phyloP scores from a whole-genome alignment of 208 protist species.

The Acanthamoeba triangularis region DNA sequence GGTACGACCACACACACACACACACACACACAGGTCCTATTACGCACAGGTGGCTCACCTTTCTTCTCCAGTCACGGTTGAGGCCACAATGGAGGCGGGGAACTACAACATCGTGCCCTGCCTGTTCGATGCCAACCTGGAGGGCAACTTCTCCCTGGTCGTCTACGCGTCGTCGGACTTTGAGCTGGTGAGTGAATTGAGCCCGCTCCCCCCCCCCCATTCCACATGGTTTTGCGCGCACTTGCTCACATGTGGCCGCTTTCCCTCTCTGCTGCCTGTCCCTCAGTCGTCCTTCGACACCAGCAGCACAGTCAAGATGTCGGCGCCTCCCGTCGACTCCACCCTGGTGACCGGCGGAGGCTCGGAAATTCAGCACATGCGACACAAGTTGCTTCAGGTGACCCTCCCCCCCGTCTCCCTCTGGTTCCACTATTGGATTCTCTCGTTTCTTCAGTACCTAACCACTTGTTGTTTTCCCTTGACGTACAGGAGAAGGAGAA shows the following conservation, averaged over 20 bases:
- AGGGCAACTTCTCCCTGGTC: conserved; percentile 68
- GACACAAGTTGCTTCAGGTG: conserved; percentile 49
- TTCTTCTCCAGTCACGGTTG: background rate
- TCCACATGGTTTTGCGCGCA: background rate
- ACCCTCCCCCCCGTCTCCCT: background rate
- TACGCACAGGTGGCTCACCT: too few relatives aligned
- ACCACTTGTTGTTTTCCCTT: background rate
- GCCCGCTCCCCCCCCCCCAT: too few relatives aligned
- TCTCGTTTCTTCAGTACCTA: background rate
- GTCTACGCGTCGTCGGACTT: conserved; percentile 46
- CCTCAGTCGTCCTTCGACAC: conserved; percentile 37
- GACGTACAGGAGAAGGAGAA: conserved; percentile 9
- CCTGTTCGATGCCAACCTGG: conserved; percentile 59
- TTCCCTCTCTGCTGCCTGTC: background rate
- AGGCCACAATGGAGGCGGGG: conserved; percentile 50
- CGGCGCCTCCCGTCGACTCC: background rate
- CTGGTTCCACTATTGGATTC: background rate
- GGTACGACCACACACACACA: background rate
- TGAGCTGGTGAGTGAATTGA: background rate
- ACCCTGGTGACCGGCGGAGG: conserved; percentile 67
- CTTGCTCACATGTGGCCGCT: background rate
- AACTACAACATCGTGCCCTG: conserved; percentile 71
- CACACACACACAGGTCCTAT: background rate
- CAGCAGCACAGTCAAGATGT: conserved; percentile 10
- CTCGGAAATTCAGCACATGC: conserved; percentile 66